phyloP scores from a whole-genome alignment of 345 rosid species.

The Eucalyptus regnans region DNA sequence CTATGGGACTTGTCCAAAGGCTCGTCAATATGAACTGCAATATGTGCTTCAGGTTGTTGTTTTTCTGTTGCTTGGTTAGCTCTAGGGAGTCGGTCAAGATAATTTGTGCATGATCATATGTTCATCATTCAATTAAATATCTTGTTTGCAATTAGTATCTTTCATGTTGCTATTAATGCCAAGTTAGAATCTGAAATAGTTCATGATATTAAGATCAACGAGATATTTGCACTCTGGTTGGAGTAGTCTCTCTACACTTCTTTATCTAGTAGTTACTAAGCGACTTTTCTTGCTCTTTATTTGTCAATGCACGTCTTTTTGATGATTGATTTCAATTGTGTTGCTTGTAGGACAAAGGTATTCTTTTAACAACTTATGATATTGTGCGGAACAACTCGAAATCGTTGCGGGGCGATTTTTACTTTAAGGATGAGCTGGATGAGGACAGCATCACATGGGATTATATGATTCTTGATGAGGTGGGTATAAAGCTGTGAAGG shows the following conservation, averaged over 20 bases:
- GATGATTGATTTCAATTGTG: neutral
- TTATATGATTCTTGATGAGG: conserved; percentile 99
- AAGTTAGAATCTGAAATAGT: neutral
- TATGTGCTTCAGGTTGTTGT: conserved; percentile 68
- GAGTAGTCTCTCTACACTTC: neutral
- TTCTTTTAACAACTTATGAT: conserved; percentile 92
- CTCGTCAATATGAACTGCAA: conserved; percentile 84
- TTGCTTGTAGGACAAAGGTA: conserved; percentile 59
- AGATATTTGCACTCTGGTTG: neutral
- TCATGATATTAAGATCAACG: neutral
- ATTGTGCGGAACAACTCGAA: conserved; percentile 81
- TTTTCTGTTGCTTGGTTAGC: neutral
- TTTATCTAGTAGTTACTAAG: neutral
- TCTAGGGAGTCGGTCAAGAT: neutral
- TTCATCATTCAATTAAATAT: neutral
- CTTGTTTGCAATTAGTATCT: neutral
- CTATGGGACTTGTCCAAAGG: conserved; percentile 57
- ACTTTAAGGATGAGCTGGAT: conserved; percentile 28
- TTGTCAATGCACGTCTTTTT: neutral
- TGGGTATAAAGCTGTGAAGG: neutral
- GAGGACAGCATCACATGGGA: conserved; percentile 73
- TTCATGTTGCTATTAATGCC: neutral
- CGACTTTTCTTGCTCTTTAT: neutral
- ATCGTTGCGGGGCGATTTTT: conserved; percentile 43
- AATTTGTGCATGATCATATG: neutral